These are phyloP conservation scores for Clausena lansium DNA, from an alignment of 345 rosid genomes.

Conservation along the genomic window DNA sequence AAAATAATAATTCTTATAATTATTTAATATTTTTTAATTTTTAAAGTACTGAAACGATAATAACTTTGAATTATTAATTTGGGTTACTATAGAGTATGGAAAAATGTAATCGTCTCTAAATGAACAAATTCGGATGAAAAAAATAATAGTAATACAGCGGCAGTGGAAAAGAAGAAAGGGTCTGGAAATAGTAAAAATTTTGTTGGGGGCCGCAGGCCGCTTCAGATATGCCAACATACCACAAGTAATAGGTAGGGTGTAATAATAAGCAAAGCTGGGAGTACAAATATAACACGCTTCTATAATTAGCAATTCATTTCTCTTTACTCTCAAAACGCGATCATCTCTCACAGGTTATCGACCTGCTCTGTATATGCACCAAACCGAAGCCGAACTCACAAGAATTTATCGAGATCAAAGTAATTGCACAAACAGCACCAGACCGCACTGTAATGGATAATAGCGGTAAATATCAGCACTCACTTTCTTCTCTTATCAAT, in stretches of 20 bases:
- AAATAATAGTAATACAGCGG: no score
- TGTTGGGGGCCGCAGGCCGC: neutral
- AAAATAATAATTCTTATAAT: no score
- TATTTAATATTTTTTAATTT: no score
- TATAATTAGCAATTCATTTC: neutral
- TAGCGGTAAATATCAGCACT: conserved; percentile 32
- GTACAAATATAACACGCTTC: neutral
- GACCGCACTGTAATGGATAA: conserved; percentile 35
- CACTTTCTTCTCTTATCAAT: neutral
- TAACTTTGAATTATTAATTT: no score
- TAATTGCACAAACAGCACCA: neutral
- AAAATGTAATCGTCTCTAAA: no score
- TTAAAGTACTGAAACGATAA: no score
- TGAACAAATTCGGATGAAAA: no score
- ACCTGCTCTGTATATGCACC: neutral
- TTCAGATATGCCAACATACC: no score
- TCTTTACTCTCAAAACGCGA: neutral
- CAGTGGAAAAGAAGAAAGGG: no score
- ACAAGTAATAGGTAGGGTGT: neutral
- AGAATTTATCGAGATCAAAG: conserved; percentile 18
- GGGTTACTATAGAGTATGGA: no score
- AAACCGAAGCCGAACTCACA: neutral
- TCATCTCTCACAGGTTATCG: conserved; percentile 11
- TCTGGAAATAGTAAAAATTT: neutral
- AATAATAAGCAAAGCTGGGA: neutral